Conservation (phyloP, 352 stramenopile genomes). For the Stramenopiles sp. region DNA sequence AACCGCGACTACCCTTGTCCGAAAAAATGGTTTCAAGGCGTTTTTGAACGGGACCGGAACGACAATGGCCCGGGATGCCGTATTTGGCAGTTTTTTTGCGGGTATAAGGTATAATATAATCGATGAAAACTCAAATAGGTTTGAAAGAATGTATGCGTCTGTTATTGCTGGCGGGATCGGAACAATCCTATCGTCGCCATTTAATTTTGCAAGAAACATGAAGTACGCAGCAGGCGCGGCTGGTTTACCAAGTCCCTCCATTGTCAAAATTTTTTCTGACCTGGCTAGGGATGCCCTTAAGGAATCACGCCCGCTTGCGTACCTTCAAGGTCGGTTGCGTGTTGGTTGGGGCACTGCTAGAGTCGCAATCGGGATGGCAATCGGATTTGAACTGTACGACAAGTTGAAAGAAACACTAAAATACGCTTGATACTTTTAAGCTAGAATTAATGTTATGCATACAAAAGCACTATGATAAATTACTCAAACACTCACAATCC, state of each 20-base stretch:
- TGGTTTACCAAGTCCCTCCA: slow-evolving; percentile 12
- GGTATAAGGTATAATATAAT: slow-evolving; percentile 9
- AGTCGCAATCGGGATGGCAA: slow-evolving; percentile 30
- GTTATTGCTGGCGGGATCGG: slow-evolving; percentile 24
- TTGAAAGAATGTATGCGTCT: neutral
- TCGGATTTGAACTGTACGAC: slow-evolving; percentile 31
- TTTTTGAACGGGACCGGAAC: slow-evolving; percentile 29
- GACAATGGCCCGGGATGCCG: slow-evolving; percentile 28
- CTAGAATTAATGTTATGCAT: too few species aligned
- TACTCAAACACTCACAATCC: neutral
- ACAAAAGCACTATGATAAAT: too few species aligned
- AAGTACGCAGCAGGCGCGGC: slow-evolving; percentile 28
- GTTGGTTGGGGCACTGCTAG: slow-evolving; percentile 32
- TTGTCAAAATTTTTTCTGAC: slow-evolving; percentile 21
- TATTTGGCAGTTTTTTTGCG: slow-evolving; percentile 32
- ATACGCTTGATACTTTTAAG: too few species aligned
- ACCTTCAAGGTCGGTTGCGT: slow-evolving; percentile 27
- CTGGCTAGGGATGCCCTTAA: slow-evolving; percentile 16
- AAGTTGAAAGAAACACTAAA: neutral
- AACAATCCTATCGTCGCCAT: slow-evolving; percentile 30
- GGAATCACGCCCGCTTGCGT: slow-evolving; percentile 13
- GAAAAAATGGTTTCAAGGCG: slow-evolving; percentile 23
- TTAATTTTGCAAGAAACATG: slow-evolving; percentile 32
- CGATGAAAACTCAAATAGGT: neutral
- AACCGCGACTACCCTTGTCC: slow-evolving; percentile 26